Percentiles rank a stretch among this genome's conserved stretches.
Evolutionary conservation across 1,139 yeast species (phyloP).

Genomic region (Nakaseomyces delphensis): DNA sequence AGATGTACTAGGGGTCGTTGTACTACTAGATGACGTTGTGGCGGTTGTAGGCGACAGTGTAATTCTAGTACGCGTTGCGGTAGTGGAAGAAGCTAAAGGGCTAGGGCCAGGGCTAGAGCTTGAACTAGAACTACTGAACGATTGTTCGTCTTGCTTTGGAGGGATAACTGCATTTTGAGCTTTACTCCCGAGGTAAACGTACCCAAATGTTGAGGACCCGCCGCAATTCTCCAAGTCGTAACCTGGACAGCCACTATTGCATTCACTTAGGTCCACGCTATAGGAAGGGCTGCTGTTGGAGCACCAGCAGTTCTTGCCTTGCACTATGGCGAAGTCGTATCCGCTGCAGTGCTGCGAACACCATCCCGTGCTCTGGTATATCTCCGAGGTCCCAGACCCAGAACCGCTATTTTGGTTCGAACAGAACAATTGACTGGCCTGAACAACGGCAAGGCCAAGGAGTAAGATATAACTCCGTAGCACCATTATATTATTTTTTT

Average conservation of each 20-base stretch:
- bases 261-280: slow-evolving; percentile 12
- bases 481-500: neutral
- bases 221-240: slow-evolving; percentile 20
- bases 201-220: slow-evolving; percentile 15
- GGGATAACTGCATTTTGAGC: slow-evolving; percentile 6
- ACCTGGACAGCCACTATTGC: slow-evolving; percentile 21
- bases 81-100: too few species aligned
- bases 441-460: slow-evolving; percentile 1
- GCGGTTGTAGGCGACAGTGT: neutral
- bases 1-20: neutral
- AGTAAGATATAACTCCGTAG: slow-evolving; percentile 1
- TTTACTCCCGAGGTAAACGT: slow-evolving; percentile 14
- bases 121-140: neutral
- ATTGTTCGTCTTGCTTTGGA: neutral
- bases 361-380: slow-evolving; percentile 18
- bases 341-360: slow-evolving; percentile 17
- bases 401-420: slow-evolving; percentile 2
- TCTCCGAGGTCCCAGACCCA: neutral
- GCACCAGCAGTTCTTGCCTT: slow-evolving; percentile 22
- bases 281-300: slow-evolving; percentile 12
- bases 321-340: slow-evolving; percentile 20
- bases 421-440: slow-evolving; percentile 1
- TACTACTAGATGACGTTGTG: neutral
- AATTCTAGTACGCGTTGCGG: neutral
- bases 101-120: neutral